phyloP scores from a whole-genome alignment of 768 basidiomycete genomes.

The Galerina marginata region DNA sequence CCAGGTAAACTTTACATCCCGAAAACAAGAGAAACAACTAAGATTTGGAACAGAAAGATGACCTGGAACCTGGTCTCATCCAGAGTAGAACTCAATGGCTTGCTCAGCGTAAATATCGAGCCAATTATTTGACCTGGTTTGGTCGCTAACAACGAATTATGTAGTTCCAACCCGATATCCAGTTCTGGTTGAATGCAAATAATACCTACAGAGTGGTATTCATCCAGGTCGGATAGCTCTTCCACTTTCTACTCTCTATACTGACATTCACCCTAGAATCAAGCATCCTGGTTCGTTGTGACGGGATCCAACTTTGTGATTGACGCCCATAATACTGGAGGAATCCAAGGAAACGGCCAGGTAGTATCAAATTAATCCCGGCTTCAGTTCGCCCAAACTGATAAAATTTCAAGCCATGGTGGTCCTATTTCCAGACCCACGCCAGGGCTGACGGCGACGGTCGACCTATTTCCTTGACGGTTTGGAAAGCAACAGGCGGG shows the following conservation, averaged over 20 bases:
- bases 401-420: conserved; percentile 48
- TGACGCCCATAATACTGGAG: conserved; percentile 59
- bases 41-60: conserved; percentile 48
- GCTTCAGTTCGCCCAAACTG: neutral
- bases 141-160: neutral
- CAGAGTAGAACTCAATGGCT: conserved; percentile 50
- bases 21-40: neutral
- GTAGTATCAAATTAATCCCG: conserved; percentile 22
- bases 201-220: conserved; percentile 68
- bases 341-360: conserved; percentile 66
- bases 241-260: neutral
- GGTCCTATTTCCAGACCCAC: conserved; percentile 55
- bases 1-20: conserved; percentile 38
- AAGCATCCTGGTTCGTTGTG: conserved; percentile 70
- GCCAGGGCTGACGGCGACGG: conserved; percentile 60
- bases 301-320: conserved; percentile 60
- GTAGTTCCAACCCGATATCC: conserved; percentile 58
- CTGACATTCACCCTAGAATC: conserved; percentile 41
- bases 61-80: conserved; percentile 53
- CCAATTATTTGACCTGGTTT: neutral
- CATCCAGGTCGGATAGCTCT: conserved; percentile 47
- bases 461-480: conserved; percentile 59
- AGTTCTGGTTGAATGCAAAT: conserved; percentile 58
- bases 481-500: conserved; percentile 50
- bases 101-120: conserved; percentile 42